Conservation (phyloP, 139 green algal genomes). For the Tetraselmis chui region DNA sequence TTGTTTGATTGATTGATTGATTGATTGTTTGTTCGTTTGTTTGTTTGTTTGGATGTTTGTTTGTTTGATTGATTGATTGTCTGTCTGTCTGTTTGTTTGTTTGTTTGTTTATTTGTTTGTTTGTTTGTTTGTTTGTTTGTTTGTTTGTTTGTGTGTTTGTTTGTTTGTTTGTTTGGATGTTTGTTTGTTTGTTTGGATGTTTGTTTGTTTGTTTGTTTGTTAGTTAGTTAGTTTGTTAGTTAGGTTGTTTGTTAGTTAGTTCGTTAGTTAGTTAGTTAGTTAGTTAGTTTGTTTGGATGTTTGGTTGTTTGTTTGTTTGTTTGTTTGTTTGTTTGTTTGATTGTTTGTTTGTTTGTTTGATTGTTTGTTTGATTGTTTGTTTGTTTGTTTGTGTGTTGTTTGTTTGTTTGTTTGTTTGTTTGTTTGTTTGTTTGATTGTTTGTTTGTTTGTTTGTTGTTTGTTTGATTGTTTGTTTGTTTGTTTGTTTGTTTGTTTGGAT, state of each 20-base stretch:
- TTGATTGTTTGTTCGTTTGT: background rate
- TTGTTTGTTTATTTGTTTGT: background rate
- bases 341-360: background rate
- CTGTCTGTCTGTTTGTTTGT: background rate
- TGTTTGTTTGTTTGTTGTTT: no score
- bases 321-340: background rate
- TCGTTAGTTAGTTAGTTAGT: background rate
- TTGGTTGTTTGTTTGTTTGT: background rate
- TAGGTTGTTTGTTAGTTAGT: no score
- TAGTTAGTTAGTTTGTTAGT: background rate
- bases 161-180: background rate
- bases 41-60: background rate
- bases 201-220: background rate
- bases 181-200: background rate
- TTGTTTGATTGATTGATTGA: background rate
- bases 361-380: background rate
- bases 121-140: background rate
- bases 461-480: background rate
- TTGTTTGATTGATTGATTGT: background rate
- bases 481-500: no score
- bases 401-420: background rate
- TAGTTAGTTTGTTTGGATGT: background rate
- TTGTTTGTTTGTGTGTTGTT: no score
- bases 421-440: background rate
- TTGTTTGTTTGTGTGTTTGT: background rate